phyloP scores from a whole-genome alignment of 805 yeast species.

The Scheffersomyces stipitis region DNA sequence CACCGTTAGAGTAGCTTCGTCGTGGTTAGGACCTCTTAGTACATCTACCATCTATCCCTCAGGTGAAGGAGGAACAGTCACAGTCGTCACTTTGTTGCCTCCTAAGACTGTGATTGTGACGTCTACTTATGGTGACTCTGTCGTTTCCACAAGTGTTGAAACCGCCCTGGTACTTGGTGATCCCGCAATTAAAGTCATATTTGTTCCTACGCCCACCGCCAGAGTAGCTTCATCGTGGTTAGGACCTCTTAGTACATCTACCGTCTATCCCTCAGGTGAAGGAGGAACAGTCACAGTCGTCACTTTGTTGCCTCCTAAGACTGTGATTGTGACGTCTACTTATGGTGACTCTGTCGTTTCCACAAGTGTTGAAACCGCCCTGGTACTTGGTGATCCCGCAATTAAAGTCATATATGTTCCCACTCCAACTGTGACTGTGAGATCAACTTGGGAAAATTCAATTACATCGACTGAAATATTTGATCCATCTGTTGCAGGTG shows the following conservation, averaged over 20 bases:
- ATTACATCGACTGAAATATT: slow-evolving; percentile 2
- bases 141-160: too few relatives aligned
- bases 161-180: slow-evolving; percentile 7
- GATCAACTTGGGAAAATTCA: slow-evolving; percentile 9
- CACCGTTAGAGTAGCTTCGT: slow-evolving; percentile 9
- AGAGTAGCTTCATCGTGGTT: slow-evolving; percentile 8
- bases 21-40: too few relatives aligned
- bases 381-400: too few relatives aligned
- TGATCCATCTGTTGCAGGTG: too few relatives aligned
- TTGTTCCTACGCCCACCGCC: slow-evolving; percentile 14
- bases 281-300: not conserved
- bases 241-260: slow-evolving; percentile 11
- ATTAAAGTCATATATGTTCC: slow-evolving; percentile 17
- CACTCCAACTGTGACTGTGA: slow-evolving; percentile 8
- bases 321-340: too few relatives aligned
- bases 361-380: too few relatives aligned
- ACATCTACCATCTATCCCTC: slow-evolving; percentile 9
- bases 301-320: too few relatives aligned
- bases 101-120: slow-evolving; percentile 11
- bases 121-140: slow-evolving; percentile 1
- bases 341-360: too few relatives aligned
- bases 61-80: slow-evolving; percentile 9
- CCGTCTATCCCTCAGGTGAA: slow-evolving; percentile 5
- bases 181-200: slow-evolving; percentile 7
- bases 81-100: slow-evolving; percentile 12